Percentiles rank a stretch among this genome's conserved stretches.
Evolutionary conservation across 306 rosid genomes (phyloP).

Genomic region (Pyrus pyrifolia): DNA sequence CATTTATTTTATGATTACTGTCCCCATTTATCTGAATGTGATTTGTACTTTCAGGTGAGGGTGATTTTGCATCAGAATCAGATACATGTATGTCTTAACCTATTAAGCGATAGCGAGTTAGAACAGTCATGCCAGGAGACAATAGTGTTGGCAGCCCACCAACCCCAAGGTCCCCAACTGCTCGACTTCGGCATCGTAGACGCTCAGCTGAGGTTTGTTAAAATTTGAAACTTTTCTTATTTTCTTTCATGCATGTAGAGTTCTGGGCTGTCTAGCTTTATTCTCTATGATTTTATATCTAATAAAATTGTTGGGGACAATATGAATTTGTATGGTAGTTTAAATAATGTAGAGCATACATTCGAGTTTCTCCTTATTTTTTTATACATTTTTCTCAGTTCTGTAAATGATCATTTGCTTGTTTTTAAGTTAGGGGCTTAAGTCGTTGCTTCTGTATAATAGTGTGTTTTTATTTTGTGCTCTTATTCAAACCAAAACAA

Average conservation of each 20-base stretch:
- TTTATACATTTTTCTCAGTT: neutral
- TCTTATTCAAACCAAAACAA: neutral
- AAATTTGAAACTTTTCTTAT: slow-evolving; percentile 3
- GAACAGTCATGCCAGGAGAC: slow-evolving; percentile 59
- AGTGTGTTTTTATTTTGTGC: neutral
- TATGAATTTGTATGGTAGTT: neutral
- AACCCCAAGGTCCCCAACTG: slow-evolving; percentile 20
- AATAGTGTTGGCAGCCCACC: slow-evolving; percentile 24
- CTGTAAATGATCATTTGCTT: neutral
- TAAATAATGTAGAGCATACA: neutral
- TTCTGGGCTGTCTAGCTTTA: neutral
- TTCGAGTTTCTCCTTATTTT: neutral
- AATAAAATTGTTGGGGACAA: neutral
- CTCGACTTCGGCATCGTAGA: slow-evolving; percentile 58
- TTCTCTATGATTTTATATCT: neutral
- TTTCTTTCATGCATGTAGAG: neutral
- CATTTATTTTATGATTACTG: neutral
- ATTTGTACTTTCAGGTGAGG: slow-evolving; percentile 38
- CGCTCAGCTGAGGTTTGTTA: slow-evolving; percentile 74
- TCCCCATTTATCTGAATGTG: neutral
- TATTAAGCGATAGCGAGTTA: slow-evolving; percentile 20
- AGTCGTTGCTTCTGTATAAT: neutral
- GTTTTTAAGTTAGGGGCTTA: neutral
- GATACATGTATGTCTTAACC: slow-evolving; percentile 23
- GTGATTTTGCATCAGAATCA: slow-evolving; percentile 21